Base-by-base conservation (phyloP, 1,284 basidiomycete species). In the Apiotrichum montevideense region DNA sequence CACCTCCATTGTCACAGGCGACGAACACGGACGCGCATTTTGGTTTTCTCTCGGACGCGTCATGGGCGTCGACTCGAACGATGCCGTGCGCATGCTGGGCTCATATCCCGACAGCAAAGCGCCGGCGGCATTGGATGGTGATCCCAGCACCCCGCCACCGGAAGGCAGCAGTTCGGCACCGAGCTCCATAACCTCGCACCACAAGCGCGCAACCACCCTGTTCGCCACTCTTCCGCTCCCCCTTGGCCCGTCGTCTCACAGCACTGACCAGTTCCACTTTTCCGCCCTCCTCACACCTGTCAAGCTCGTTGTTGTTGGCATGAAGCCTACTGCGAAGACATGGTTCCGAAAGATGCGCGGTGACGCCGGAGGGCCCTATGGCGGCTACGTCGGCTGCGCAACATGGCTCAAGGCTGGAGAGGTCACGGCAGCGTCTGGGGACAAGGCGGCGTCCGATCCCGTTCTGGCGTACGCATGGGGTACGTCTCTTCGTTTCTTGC, bases 41-140 rank as follows among this genome's bases (percentile, higher is more conserved):
- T 98, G 92, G 74, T 95, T 98, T 75, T 90, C 88, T 53, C 79
- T 99, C 2, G 94, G 96, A 15, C 94, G 91, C 69, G 87, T 98
- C 6, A 81, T 98, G 15, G 97, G 97, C 61, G 88, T 99, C 13
- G 92, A 96, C 54, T 94, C 93, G 8, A 87, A 89, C 44, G 96
- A 99, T 72, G 92, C 91, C 10, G 83, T 98, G 40, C 85, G 96
- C 13, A 90, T 99, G 59, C 82, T 98, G 4, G 96, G 96, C 0
- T 88, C 87, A 67, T 97, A 98, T 72, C 87, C 88, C 7, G 81
- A 84, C 15, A 82, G 84, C 40, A 78, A 58, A 15, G 9, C 41
- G 10, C 46, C 46, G 9, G 46, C 33, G 3, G 14, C 37, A 7
- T 14, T 39, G 37, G 41, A 42, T 9, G 41, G 35, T 4, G 51